Evolutionary conservation across 805 yeast species (phyloP).

Genomic region (Starmerella etchellsii): DNA sequence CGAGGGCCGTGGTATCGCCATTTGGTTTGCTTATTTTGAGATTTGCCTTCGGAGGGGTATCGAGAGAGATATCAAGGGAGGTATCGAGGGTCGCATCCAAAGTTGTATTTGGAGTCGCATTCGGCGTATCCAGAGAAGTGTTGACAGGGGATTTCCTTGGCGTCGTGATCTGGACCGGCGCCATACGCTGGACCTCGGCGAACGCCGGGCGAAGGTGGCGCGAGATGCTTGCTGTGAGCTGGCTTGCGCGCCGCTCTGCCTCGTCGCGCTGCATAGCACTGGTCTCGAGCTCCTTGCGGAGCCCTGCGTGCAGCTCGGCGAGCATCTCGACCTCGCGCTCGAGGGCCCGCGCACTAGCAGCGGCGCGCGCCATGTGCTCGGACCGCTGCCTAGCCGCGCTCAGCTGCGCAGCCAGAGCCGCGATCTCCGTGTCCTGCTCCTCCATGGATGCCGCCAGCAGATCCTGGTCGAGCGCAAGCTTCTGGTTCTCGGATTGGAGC

Average conservation of each 20-base stretch:
- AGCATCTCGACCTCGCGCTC: slow-evolving; percentile 19
- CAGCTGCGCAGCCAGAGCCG: slow-evolving; percentile 8
- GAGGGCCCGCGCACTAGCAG: slow-evolving; percentile 15
- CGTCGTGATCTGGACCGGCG: too few relatives aligned
- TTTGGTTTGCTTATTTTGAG: too few relatives aligned
- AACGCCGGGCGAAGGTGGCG: slow-evolving; percentile 6
- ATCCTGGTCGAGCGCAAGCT: slow-evolving; percentile 15
- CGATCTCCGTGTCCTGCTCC: slow-evolving; percentile 14
- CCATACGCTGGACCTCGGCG: too few relatives aligned
- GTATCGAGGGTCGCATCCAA: too few relatives aligned
- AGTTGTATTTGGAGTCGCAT: too few relatives aligned
- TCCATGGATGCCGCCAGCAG: slow-evolving; percentile 12
- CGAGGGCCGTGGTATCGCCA: too few relatives aligned
- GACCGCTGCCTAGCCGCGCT: slow-evolving; percentile 11
- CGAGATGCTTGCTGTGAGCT: slow-evolving; percentile 7
- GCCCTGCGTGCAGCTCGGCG: slow-evolving; percentile 14
- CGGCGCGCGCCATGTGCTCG: slow-evolving; percentile 12
- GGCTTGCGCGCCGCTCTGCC: slow-evolving; percentile 6
- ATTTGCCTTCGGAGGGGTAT: too few relatives aligned
- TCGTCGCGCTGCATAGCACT: slow-evolving; percentile 9
- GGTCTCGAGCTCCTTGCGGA: slow-evolving; percentile 12
- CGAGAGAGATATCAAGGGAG: too few relatives aligned
- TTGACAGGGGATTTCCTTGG: too few relatives aligned
- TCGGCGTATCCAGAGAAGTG: too few relatives aligned
- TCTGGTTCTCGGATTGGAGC: slow-evolving; percentile 14